Evolutionary conservation across 768 basidiomycete genomes (phyloP), one percentile per base, ranked within the genome.

Genomic region (Amanita fuliginea): DNA sequence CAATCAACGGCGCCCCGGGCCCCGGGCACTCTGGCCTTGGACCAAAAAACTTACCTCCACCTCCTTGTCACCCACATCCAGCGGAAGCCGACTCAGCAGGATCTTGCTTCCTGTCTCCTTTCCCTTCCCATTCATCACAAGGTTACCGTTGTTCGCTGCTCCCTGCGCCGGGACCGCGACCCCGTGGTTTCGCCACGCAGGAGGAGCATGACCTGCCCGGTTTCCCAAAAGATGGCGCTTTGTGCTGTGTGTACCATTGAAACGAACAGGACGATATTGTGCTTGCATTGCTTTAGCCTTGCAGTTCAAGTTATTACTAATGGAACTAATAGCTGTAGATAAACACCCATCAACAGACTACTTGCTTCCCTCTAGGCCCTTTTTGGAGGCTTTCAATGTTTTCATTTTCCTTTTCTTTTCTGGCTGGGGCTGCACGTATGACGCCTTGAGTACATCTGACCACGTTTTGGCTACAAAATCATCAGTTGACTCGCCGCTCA

Each of bases 61-160:
- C 54, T 87, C 85, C 44, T 69, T 69, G 52, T 83, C 80, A 13
- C 67, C 71, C 14, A 86, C 85, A 61, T 87, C 85, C n/a, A 68
- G 54, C 1, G 85, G 85, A 5, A 87, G 67, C 51, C 67, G 69
- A 52, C 78, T 83, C 47, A 86, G 60, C 39, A 87, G 67, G 14
- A 87, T 83, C 60, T 78, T 84, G 62, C 82, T 85, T 6, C 79
- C 81, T 19, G 54, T 53, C n/a, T 66, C 64, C 61, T 72, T 41
- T 61, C 67, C 49, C 65, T 73, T 51, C 57, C 57, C 11, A 49
- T 54, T 49, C 58, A 54, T 35, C 47, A 44, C 42, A 28, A 16
- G 26, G 21, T 47, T 41, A 4, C 37, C 34, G 26, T 34, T 42
- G 28, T 10, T 37, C n/a, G 42, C 14, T 32, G 10, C 54, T 37